Evolutionary conservation across 805 yeast species (phyloP).

Genomic region (Starmera caribaea): DNA sequence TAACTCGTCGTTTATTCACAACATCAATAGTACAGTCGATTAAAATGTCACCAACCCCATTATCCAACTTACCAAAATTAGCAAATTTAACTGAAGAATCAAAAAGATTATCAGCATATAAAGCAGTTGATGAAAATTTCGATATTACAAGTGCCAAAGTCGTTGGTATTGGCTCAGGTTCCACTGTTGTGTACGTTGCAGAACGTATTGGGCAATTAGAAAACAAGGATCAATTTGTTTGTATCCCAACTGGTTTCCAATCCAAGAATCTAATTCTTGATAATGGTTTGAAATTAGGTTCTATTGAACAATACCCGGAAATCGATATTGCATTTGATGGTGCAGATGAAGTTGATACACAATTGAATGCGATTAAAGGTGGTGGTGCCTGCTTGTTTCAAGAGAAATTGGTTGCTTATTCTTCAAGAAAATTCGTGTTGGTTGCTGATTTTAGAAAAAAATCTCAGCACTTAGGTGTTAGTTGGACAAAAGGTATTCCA

Average conservation of each 20-base stretch:
- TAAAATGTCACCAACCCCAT: constrained; percentile 16
- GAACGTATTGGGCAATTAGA: constrained; percentile 75
- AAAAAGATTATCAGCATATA: constrained; percentile 83
- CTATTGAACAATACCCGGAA: constrained; percentile 72
- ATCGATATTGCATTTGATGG: constrained; percentile 96
- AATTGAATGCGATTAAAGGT: constrained; percentile 86
- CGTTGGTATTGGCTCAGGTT: constrained; percentile 93
- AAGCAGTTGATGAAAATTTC: constrained; percentile 85
- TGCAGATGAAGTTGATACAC: constrained; percentile 88
- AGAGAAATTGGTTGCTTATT: constrained; percentile 85
- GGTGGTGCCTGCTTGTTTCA: constrained; percentile 98
- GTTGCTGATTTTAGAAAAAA: constrained; percentile 92
- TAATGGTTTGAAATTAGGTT: constrained; percentile 70
- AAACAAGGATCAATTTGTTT: constrained; percentile 47
- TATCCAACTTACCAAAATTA: constrained; percentile 19
- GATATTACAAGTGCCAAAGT: constrained; percentile 51
- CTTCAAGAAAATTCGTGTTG: constrained; percentile 65
- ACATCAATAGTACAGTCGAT: no score
- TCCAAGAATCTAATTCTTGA: constrained; percentile 76
- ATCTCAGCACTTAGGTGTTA: constrained; percentile 58
- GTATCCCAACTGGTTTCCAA: constrained; percentile 97
- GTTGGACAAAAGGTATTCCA: constrained; percentile 90
- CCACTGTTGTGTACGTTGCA: constrained; percentile 95
- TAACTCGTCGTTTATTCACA: not conserved
- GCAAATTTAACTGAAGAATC: constrained; percentile 57